Percentiles rank a stretch among this genome's conserved stretches.
Conservation (phyloP, 2,329 filamentous ascomycete genomes). For the Aureobasidium sp. region DNA sequence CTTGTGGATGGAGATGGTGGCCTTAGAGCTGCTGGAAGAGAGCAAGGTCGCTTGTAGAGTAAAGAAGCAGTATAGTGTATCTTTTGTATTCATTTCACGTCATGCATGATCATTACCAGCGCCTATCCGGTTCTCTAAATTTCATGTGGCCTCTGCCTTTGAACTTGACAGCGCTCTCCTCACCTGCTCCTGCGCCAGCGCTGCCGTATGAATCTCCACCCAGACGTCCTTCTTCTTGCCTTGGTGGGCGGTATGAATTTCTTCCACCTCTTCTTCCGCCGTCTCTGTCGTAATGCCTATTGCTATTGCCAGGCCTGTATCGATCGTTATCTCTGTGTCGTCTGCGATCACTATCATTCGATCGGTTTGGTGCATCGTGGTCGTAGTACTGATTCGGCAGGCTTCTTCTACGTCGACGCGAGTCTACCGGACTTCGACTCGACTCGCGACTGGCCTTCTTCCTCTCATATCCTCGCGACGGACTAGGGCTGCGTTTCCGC, state of each 20-base stretch:
- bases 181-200: slow-evolving; percentile 21
- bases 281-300: slow-evolving; percentile 13
- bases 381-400: slow-evolving; percentile 31
- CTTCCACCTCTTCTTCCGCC: slow-evolving; percentile 29
- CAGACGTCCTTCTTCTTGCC: slow-evolving; percentile 40
- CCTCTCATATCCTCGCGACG: slow-evolving; percentile 24
- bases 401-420: slow-evolving; percentile 30
- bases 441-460: slow-evolving; percentile 16
- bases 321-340: slow-evolving; percentile 23
- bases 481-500: slow-evolving; percentile 28
- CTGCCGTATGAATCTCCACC: slow-evolving; percentile 21
- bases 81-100: neutral
- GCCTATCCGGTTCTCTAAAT: slow-evolving; percentile 26
- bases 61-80: neutral
- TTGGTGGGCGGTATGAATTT: slow-evolving; percentile 9
- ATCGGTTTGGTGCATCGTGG: slow-evolving; percentile 18
- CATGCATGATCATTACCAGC: slow-evolving; percentile 12
- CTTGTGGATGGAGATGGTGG: slow-evolving; percentile 72
- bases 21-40: slow-evolving; percentile 48
- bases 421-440: slow-evolving; percentile 16
- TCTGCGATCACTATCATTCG: slow-evolving; percentile 18
- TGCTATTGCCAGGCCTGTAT: slow-evolving; percentile 7
- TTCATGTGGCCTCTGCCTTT: slow-evolving; percentile 37
- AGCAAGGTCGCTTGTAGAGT: slow-evolving; percentile 26
- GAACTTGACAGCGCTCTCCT: slow-evolving; percentile 31